Percentiles rank a stretch among this genome's conserved stretches.
Evolutionary conservation across 1,284 basidiomycete genomes (phyloP).

Genomic region (Apiotrichum brassicae): DNA sequence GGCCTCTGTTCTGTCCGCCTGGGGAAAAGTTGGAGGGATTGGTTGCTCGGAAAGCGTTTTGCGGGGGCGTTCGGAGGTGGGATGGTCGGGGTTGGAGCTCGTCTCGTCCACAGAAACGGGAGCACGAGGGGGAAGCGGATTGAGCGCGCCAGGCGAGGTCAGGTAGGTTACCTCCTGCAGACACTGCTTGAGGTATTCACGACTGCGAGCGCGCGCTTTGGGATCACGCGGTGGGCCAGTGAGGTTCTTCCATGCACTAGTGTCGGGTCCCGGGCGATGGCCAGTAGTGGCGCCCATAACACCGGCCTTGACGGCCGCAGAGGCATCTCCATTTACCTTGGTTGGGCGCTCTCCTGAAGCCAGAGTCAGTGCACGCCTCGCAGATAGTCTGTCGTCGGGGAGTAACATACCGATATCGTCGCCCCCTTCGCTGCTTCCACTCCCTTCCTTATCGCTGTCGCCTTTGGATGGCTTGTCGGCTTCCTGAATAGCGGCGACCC

Average conservation of each 20-base stretch:
- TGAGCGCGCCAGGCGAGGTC: slow-evolving; percentile 92
- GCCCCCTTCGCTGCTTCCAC: slow-evolving; percentile 38
- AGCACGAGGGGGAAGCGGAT: slow-evolving; percentile 83
- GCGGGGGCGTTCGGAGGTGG: slow-evolving; percentile 27
- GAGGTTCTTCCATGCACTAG: slow-evolving; percentile 57
- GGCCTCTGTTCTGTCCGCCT: not conserved
- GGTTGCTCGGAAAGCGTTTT: slow-evolving; percentile 37
- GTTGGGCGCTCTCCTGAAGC: slow-evolving; percentile 6
- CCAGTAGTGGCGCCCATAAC: slow-evolving; percentile 12
- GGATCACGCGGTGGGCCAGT: slow-evolving; percentile 69
- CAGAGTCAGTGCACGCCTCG: not conserved
- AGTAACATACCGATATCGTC: slow-evolving; percentile 28
- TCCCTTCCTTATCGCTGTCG: slow-evolving; percentile 39
- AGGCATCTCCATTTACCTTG: slow-evolving; percentile 29
- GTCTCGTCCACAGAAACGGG: slow-evolving; percentile 33
- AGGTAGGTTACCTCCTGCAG: slow-evolving; percentile 96
- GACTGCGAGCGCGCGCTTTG: slow-evolving; percentile 84
- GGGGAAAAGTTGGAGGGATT: slow-evolving; percentile 14
- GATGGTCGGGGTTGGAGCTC: slow-evolving; percentile 2
- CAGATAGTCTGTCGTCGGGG: not conserved
- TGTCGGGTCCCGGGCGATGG: slow-evolving; percentile 22
- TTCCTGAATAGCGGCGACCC: slow-evolving; percentile 42
- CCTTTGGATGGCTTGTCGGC: slow-evolving; percentile 29
- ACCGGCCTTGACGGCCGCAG: slow-evolving; percentile 19
- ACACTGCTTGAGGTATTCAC: slow-evolving; percentile 98